Base-by-base conservation (phyloP, 257 asterid species). In the Nicotiana otophora region DNA sequence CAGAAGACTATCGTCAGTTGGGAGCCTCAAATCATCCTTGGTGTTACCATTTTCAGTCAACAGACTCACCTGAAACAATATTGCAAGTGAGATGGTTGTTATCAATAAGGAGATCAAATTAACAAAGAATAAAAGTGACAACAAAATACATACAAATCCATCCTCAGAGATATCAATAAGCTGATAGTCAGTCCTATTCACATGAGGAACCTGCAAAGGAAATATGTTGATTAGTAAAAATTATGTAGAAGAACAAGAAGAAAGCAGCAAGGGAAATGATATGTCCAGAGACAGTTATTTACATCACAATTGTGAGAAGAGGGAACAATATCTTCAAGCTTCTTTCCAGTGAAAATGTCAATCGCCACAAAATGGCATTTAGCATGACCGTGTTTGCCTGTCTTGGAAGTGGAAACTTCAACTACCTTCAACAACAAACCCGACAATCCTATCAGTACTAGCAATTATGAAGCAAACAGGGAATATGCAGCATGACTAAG, bases 371-470 rank as follows among this genome's bases (percentile, higher is more conserved):
- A 88, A 74, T 88, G 91, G 26, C 91, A 88, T 76, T 88, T 88
- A 34, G 91, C 91, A 65, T 88, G 91, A 51, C 90, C 91, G 10
- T 88, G 91, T 85, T 88, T 86, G 57, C 89, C 91, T 60, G 89
- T 86, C 86, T 88, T 86, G 65, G 90, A 88, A 64, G 91, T 86
- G 1, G 91, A 88, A 77, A 88, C 91, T 79, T 88, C 91, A 77
- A 86, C 91, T 58, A 88, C 91, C 89, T 88, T 54, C 31, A 68
- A 65, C 64, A 78, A 68, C 1, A 60, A 53, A 61, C 9, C 2
- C 16, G 16, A 48, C 51, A 42, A 36, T 8, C 62, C 42, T 23
- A 26, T 74, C 26, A 74, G 62, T 4, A 26, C 26, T 26, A 5
- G 2, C 16, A 26, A 12, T 3, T 14, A 12, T 16, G 2, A 48